phyloP scores from a whole-genome alignment of 208 protist genomes.

The Leishmania gerbilli region DNA sequence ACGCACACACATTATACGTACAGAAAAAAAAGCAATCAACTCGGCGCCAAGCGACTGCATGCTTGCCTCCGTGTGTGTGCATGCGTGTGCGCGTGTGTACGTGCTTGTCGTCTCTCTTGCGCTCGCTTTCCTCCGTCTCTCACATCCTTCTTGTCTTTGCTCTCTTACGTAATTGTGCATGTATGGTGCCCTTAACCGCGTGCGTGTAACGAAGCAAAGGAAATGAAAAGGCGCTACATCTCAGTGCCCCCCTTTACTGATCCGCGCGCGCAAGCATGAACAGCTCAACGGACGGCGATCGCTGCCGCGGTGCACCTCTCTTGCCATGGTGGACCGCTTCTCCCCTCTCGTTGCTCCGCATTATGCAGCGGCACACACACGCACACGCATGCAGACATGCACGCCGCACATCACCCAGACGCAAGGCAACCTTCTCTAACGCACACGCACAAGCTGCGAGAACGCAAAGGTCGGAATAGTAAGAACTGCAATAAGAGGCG shows the following conservation, averaged over 20 bases:
- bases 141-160: background rate
- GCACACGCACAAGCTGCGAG: background rate
- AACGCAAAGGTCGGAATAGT: background rate
- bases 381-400: background rate
- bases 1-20: no score
- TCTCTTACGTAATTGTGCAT: background rate
- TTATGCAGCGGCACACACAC: background rate
- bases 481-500: background rate
- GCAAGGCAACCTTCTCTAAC: background rate
- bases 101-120: background rate
- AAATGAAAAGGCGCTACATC: background rate
- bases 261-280: background rate
- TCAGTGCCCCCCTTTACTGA: background rate
- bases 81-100: background rate
- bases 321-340: background rate
- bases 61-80: background rate
- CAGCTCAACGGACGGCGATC: background rate
- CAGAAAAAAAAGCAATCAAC: background rate
- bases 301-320: background rate
- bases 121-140: background rate
- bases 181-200: background rate
- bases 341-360: background rate
- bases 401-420: background rate
- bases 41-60: background rate
- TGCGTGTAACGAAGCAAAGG: background rate